phyloP scores from a whole-genome alignment of 148 eudicot species.

The Amaranthus palmeri region DNA sequence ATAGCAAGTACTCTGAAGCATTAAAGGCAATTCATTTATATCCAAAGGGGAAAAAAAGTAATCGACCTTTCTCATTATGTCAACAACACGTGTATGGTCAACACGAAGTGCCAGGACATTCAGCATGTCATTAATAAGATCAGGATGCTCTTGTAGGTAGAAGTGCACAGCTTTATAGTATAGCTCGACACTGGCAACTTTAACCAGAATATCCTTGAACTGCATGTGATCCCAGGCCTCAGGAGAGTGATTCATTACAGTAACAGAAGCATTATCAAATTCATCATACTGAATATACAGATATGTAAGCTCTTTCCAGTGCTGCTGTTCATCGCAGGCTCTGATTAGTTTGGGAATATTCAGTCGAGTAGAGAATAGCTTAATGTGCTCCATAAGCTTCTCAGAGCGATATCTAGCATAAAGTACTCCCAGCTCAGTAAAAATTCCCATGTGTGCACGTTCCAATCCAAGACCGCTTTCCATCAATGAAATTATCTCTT shows the following conservation, averaged over 20 bases:
- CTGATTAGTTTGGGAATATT: constrained; percentile 96
- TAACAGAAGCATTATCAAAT: constrained; percentile 93
- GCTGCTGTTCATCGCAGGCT: constrained; percentile 97
- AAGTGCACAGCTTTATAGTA: constrained; percentile 97
- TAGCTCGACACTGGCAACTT: constrained; percentile 97
- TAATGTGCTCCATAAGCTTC: constrained; percentile 99
- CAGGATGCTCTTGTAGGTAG: constrained; percentile 97
- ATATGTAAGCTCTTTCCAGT: constrained; percentile 94
- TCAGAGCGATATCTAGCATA: constrained; percentile 95
- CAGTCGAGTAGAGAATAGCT: constrained; percentile 89
- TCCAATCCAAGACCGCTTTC: constrained; percentile 98
- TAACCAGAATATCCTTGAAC: constrained; percentile 84
- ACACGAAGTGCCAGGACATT: constrained; percentile 96
- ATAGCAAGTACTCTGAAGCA: not conserved
- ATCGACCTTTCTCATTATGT: constrained; percentile 93
- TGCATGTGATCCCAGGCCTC: constrained; percentile 99
- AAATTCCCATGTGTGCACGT: constrained; percentile 99
- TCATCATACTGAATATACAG: constrained; percentile 92
- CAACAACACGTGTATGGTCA: constrained; percentile 97
- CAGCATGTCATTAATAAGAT: constrained; percentile 87
- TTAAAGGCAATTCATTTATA: not conserved
- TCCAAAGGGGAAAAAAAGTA: not conserved
- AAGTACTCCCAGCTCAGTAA: constrained; percentile 93
- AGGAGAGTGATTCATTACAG: constrained; percentile 98
- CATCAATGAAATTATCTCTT: constrained; percentile 85